These are phyloP conservation scores for Wickerhamomyces ciferrii DNA, from an alignment of 805 yeast species.

Conservation along the genomic window DNA sequence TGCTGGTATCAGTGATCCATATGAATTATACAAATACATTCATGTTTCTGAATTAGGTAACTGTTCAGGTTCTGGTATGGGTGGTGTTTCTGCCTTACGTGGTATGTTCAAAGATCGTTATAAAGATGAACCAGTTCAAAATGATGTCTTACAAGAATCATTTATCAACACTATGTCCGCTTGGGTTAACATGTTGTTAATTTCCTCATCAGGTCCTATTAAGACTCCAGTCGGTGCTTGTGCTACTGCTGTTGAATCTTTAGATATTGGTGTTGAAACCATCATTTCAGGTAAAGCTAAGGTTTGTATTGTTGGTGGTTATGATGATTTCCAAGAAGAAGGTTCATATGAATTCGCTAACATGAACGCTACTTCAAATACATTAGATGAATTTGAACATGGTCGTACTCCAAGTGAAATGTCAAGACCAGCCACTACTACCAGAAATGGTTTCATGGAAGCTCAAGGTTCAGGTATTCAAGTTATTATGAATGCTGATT, in stretches of 20 bases:
- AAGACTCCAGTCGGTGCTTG: slow-evolving; percentile 99
- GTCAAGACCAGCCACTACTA: slow-evolving; percentile 97
- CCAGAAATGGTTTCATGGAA: slow-evolving; percentile 98
- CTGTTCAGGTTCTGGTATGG: slow-evolving; percentile 99
- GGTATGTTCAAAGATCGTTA: slow-evolving; percentile 98
- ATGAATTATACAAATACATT: slow-evolving; percentile 96
- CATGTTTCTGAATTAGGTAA: slow-evolving; percentile 99
- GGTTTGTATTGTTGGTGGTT: slow-evolving; percentile 97
- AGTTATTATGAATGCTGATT: slow-evolving; percentile 89
- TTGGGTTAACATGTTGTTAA: slow-evolving; percentile 97
- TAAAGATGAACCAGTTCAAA: slow-evolving; percentile 91
- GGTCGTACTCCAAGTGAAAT: slow-evolving; percentile 98
- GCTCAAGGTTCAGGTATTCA: slow-evolving; percentile 99
- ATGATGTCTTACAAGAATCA: slow-evolving; percentile 95
- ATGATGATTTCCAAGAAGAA: slow-evolving; percentile 99
- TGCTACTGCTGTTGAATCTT: slow-evolving; percentile 98
- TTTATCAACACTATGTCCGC: slow-evolving; percentile 99
- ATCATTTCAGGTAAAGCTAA: slow-evolving; percentile 92
- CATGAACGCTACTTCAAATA: slow-evolving; percentile 97
- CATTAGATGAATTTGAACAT: slow-evolving; percentile 80
- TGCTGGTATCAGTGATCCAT: slow-evolving; percentile 97
- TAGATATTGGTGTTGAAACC: slow-evolving; percentile 93
- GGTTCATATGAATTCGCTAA: slow-evolving; percentile 97
- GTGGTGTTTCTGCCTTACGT: slow-evolving; percentile 95
- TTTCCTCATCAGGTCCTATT: slow-evolving; percentile 97